These are phyloP conservation scores for Waltergamsia citrina DNA, from an alignment of 2,329 filamentous ascomycete genomes.

Conservation along the genomic window DNA sequence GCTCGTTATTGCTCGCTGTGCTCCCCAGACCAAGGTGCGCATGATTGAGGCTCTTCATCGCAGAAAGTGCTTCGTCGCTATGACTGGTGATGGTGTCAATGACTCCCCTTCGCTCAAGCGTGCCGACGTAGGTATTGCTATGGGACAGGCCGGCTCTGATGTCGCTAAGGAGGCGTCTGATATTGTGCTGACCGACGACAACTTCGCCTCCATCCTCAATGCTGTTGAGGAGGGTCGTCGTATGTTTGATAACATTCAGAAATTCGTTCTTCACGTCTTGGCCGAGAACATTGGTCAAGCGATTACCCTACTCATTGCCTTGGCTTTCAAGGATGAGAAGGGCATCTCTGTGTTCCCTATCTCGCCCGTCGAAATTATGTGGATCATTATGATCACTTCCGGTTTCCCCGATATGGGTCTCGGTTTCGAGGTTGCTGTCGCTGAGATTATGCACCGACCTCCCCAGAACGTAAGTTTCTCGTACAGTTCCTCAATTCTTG, in stretches of 20 bases:
- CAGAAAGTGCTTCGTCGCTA: conserved; percentile 50
- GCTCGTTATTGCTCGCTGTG: conserved; percentile 56
- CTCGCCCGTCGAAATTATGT: conserved; percentile 64
- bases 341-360: conserved; percentile 62
- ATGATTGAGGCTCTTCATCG: conserved; percentile 64
- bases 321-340: conserved; percentile 57
- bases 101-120: conserved; percentile 56
- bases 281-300: conserved; percentile 64
- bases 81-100: conserved; percentile 63
- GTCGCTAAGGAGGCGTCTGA: conserved; percentile 54
- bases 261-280: conserved; percentile 58
- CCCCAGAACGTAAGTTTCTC: conserved; percentile 45
- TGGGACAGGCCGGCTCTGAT: conserved; percentile 56
- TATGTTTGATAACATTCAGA: conserved; percentile 61
- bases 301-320: conserved; percentile 56
- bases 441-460: conserved; percentile 60
- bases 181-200: conserved; percentile 59
- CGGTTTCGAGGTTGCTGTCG: conserved; percentile 59
- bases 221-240: conserved; percentile 56
- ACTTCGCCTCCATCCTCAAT: conserved; percentile 57
- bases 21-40: conserved; percentile 58
- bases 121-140: conserved; percentile 60
- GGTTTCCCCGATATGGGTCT: conserved; percentile 68
- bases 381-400: conserved; percentile 73
- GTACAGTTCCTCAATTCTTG: not conserved